These are phyloP conservation scores for Boletus insuetus DNA, from an alignment of 768 basidiomycete genomes.

Conservation along the genomic window DNA sequence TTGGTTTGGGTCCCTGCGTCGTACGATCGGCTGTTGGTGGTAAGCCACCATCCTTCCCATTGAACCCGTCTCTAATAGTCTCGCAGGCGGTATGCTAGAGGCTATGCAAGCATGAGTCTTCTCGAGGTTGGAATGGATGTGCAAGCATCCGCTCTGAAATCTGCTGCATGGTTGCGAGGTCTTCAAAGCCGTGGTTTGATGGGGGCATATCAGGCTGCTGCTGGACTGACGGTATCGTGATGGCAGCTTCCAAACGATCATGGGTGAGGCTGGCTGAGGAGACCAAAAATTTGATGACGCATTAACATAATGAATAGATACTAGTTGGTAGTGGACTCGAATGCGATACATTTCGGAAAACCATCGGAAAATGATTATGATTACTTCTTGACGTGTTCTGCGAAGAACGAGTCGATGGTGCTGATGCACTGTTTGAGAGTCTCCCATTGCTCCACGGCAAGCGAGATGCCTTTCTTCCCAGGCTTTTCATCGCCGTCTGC, in stretches of 20 bases:
- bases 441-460: conserved; percentile 68
- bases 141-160: conserved; percentile 53
- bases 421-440: conserved; percentile 42
- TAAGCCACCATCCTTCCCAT: conserved; percentile 34
- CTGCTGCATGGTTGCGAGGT: conserved; percentile 63
- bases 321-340: background rate
- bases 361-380: background rate
- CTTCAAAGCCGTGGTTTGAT: conserved; percentile 54
- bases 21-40: conserved; percentile 70
- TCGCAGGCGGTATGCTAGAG: conserved; percentile 57
- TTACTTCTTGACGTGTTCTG: conserved; percentile 23
- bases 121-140: conserved; percentile 64
- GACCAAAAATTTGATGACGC: background rate
- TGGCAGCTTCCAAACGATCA: background rate
- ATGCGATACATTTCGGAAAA: background rate
- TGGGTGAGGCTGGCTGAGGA: background rate
- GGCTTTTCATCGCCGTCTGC: conserved; percentile 63
- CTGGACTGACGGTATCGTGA: conserved; percentile 49
- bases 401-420: conserved; percentile 54
- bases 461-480: conserved; percentile 78
- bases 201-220: conserved; percentile 70
- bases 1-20: conserved; percentile 49
- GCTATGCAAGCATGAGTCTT: conserved; percentile 48
- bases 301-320: conserved; percentile 4
- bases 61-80: background rate